Conservation (phyloP, 2,329 filamentous ascomycete species). For the Beauveria bassiana region DNA sequence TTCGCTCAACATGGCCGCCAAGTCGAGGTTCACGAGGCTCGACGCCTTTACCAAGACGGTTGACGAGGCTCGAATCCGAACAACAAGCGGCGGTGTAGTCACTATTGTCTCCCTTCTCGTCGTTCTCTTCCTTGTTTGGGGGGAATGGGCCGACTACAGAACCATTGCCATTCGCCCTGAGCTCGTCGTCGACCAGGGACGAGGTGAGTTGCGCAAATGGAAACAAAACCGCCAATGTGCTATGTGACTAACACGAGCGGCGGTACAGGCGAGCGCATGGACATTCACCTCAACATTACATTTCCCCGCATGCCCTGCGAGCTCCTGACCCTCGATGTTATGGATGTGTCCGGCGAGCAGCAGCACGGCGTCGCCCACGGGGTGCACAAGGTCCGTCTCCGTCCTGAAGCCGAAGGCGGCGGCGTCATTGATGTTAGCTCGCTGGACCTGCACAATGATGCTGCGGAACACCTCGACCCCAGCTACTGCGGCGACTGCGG, state of each 20-base stretch:
- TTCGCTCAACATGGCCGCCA: slow-evolving; percentile 61
- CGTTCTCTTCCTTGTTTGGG: slow-evolving; percentile 82
- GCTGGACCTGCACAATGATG: slow-evolving; percentile 58
- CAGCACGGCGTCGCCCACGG: slow-evolving; percentile 92
- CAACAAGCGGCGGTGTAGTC: slow-evolving; percentile 89
- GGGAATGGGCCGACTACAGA: slow-evolving; percentile 93
- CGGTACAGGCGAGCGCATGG: slow-evolving; percentile 85
- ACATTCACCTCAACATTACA: slow-evolving; percentile 95
- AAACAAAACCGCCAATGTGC: not conserved
- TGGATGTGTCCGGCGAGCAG: slow-evolving; percentile 97
- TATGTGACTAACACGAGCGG: slow-evolving; percentile 17
- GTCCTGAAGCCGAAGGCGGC: slow-evolving; percentile 65
- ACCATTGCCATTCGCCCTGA: slow-evolving; percentile 82
- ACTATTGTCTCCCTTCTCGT: slow-evolving; percentile 85
- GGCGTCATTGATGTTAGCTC: slow-evolving; percentile 63
- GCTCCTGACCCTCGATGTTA: slow-evolving; percentile 91
- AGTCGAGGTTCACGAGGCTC: slow-evolving; percentile 90
- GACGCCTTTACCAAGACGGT: slow-evolving; percentile 99
- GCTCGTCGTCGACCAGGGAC: slow-evolving; percentile 89
- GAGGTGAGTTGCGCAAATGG: slow-evolving; percentile 51
- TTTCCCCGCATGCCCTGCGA: slow-evolving; percentile 94
- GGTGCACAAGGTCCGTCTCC: slow-evolving; percentile 80
- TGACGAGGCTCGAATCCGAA: slow-evolving; percentile 93
- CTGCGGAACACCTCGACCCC: slow-evolving; percentile 74
- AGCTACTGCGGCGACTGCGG: slow-evolving; percentile 92